A percentile compares a stretch with the other conserved stretches of the same genome.
Conservation (phyloP, 768 basidiomycete species). For the Mrakia gelida region DNA sequence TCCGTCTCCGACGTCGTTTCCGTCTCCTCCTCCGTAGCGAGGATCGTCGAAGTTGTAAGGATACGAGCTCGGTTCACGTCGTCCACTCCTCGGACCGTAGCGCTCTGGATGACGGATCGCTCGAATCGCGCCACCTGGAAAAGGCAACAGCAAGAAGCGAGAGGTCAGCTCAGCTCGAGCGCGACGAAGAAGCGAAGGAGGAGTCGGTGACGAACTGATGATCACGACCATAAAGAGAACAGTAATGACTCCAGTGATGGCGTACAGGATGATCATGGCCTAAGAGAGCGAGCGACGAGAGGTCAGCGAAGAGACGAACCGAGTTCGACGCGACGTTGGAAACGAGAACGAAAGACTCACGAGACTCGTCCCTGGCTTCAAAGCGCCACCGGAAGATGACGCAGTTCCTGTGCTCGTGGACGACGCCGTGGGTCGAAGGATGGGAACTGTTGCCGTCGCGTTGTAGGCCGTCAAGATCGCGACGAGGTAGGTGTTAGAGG, state of each 20-base stretch:
- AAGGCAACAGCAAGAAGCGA: constrained; percentile 17
- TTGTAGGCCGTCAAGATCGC: constrained; percentile 65
- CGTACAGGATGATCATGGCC: constrained; percentile 66
- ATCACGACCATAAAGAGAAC: constrained; percentile 79
- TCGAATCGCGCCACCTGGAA: constrained; percentile 59
- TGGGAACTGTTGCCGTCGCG: constrained; percentile 47
- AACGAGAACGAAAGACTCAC: not conserved
- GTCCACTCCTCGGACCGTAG: constrained; percentile 64
- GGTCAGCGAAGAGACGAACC: constrained; percentile 39
- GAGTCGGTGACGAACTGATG: constrained; percentile 41
- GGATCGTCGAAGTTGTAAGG: constrained; percentile 31
- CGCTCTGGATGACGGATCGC: constrained; percentile 84
- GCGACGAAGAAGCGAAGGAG: constrained; percentile 47
- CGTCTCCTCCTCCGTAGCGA: constrained; percentile 41
- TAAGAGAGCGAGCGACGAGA: not conserved
- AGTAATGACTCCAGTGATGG: constrained; percentile 83
- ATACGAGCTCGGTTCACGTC: not conserved
- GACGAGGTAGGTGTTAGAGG: constrained; percentile 54
- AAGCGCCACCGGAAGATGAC: not conserved
- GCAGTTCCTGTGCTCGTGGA: not conserved
- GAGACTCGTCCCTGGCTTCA: constrained; percentile 3
- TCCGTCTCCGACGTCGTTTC: constrained; percentile 45
- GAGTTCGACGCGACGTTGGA: not conserved
- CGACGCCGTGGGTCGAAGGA: constrained; percentile 39
- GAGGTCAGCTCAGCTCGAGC: not conserved